A percentile compares a stretch with the other conserved stretches of the same genome.
phyloP scores from a whole-genome alignment of 768 basidiomycete genomes.

The Boletus bicolor region DNA sequence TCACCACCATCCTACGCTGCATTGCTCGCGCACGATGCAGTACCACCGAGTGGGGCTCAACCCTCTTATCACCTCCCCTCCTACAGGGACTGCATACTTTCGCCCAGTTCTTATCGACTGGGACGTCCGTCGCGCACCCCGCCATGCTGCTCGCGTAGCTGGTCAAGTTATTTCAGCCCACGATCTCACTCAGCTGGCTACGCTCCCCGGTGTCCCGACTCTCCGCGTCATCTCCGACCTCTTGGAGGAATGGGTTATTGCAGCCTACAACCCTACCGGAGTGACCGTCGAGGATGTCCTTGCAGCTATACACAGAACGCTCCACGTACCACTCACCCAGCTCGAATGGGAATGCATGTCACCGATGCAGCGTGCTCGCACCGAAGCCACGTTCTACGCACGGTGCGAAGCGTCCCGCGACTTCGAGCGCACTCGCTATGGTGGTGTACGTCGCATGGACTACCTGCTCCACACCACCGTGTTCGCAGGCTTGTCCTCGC shows the following conservation, averaged over 20 bases:
- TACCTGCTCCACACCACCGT: slow-evolving; percentile 45
- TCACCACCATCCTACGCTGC: background rate
- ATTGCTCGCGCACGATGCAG: slow-evolving; percentile 12
- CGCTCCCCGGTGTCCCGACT: slow-evolving; percentile 36
- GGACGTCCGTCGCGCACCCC: slow-evolving; percentile 49
- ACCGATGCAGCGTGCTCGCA: slow-evolving; percentile 40
- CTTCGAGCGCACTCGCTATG: slow-evolving; percentile 33
- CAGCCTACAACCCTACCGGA: slow-evolving; percentile 39
- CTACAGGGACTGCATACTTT: slow-evolving; percentile 9
- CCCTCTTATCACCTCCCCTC: slow-evolving; percentile 14
- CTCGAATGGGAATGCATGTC: slow-evolving; percentile 44
- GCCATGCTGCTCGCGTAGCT: slow-evolving; percentile 16
- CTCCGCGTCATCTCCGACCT: slow-evolving; percentile 47
- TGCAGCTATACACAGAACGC: slow-evolving; percentile 39
- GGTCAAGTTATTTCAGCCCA: slow-evolving; percentile 3
- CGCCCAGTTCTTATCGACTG: slow-evolving; percentile 37
- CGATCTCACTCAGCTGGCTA: slow-evolving; percentile 42
- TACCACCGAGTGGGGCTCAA: slow-evolving; percentile 16
- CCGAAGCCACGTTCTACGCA: slow-evolving; percentile 40
- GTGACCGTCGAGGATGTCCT: slow-evolving; percentile 55
- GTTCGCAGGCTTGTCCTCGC: slow-evolving; percentile 52
- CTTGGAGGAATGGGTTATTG: slow-evolving; percentile 41
- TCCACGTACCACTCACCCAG: slow-evolving; percentile 37
- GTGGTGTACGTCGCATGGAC: slow-evolving; percentile 49
- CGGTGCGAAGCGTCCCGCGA: slow-evolving; percentile 43